phyloP scores from a whole-genome alignment of 768 basidiomycete species.

The Phylloporus arenicola region DNA sequence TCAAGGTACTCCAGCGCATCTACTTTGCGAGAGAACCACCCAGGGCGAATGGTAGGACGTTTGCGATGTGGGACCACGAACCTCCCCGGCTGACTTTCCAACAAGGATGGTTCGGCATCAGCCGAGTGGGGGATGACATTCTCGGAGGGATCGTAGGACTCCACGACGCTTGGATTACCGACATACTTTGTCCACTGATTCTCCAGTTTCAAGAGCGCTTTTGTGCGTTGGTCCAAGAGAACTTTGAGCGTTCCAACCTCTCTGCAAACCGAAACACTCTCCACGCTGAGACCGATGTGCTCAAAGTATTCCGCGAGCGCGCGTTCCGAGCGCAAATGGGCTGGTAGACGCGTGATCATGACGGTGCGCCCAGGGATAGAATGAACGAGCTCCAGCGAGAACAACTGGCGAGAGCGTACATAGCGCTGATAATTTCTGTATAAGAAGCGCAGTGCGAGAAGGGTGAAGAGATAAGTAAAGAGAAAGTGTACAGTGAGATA shows the following conservation, averaged over 20 bases:
- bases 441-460: slow-evolving; percentile 79
- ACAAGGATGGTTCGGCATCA: slow-evolving; percentile 46
- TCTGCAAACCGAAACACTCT: slow-evolving; percentile 86
- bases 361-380: slow-evolving; percentile 93
- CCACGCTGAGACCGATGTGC: slow-evolving; percentile 78
- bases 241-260: slow-evolving; percentile 70
- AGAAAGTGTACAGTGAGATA: slow-evolving; percentile 85
- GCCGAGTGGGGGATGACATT: slow-evolving; percentile 42
- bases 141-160: slow-evolving; percentile 71
- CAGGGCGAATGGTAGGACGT: slow-evolving; percentile 70
- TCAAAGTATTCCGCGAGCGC: slow-evolving; percentile 93
- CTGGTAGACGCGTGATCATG: slow-evolving; percentile 78
- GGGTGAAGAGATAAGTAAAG: slow-evolving; percentile 92
- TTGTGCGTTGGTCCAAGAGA: slow-evolving; percentile 74
- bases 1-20: slow-evolving; percentile 91
- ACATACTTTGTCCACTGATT: slow-evolving; percentile 85
- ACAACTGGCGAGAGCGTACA: slow-evolving; percentile 86
- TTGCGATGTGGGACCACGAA: slow-evolving; percentile 70
- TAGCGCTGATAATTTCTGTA: slow-evolving; percentile 87
- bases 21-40: slow-evolving; percentile 71
- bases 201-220: slow-evolving; percentile 77
- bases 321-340: slow-evolving; percentile 79
- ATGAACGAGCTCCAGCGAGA: slow-evolving; percentile 90
- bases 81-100: slow-evolving; percentile 49
- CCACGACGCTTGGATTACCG: slow-evolving; percentile 86